These are phyloP conservation scores for Ogataea neopini DNA, from an alignment of 805 yeast genomes.

Conservation along the genomic window DNA sequence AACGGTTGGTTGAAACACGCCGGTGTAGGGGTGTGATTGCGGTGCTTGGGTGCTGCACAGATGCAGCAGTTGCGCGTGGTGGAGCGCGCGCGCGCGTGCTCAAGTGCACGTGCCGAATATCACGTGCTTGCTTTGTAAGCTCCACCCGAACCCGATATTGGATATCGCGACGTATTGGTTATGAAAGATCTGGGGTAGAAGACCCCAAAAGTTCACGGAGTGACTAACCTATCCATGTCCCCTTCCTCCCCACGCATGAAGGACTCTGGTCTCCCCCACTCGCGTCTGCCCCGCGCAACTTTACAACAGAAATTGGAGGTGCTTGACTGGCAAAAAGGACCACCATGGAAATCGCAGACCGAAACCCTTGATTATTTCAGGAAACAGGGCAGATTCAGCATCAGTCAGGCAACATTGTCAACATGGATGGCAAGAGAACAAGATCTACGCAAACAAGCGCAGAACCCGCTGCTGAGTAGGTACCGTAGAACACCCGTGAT, in stretches of 20 bases:
- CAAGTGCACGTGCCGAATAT: no score
- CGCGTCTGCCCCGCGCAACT: constrained; percentile 32
- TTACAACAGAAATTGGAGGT: constrained; percentile 36
- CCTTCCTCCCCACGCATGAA: no score
- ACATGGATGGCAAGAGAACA: constrained; percentile 34
- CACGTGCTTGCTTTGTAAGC: no score
- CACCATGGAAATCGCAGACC: constrained; percentile 31
- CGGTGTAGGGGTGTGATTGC: constrained; percentile 2
- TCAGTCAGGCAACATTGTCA: constrained; percentile 39
- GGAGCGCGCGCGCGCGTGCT: no score
- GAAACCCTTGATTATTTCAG: constrained; percentile 31
- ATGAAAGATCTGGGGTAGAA: not conserved
- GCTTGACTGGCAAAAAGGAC: constrained; percentile 34
- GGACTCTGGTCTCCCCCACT: no score
- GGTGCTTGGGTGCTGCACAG: no score
- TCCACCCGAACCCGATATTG: no score
- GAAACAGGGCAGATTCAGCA: constrained; percentile 25
- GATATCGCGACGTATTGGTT: not conserved
- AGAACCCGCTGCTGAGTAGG: constrained; percentile 30
- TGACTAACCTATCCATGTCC: no score
- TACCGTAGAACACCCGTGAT: constrained; percentile 36
- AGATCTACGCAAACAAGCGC: constrained; percentile 24
- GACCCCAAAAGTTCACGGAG: no score
- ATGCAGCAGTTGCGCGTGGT: no score
- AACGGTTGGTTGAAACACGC: constrained; percentile 2